Base-by-base conservation (phyloP, 208 protist genomes). In the Angomonas deanei region DNA sequence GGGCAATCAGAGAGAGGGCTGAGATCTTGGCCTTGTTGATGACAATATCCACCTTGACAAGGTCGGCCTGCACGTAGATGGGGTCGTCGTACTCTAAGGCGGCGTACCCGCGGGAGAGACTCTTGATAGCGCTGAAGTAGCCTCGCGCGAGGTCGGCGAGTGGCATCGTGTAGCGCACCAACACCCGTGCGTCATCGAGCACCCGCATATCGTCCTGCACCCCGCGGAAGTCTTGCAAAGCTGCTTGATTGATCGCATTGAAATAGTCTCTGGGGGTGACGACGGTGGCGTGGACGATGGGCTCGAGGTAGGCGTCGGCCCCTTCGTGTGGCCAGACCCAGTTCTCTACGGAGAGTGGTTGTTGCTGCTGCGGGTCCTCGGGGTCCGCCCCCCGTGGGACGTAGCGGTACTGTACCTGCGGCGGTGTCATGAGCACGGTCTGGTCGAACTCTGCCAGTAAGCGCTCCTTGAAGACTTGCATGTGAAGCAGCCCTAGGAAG, bases 401-500 rank as follows among this genome's bases (percentile, higher is more conserved):
- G 57, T 80, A 92, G 66, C 80, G 79, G 74, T 97, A 98, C 55
- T 93, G 88, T 54, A 98, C 96, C 34, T 96, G 89, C 19, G 96
- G 94, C 24, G 91, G 81, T n/a, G 96, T 98, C 11, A 97, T 88
- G 24, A 98, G 84, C 27, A 98, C 92, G 8, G 83, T 66, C 38
- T 88, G 74, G 10, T 86, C 76, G 82, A 97, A 97, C 71, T 98
- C 97, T 30, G 76, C 59, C 34, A 98, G 78, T 33, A 99, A 77
- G 21, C 98, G 84, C 72, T 99, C 91, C 42, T 91, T 85, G 61
- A 99, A 98, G 0, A 98, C 97, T 34, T 99, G 95, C 97, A 99
- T 98, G 80, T 99, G 98, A 17, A 99, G 80, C 57, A 99, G 69
- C 3, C 98, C 98, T 6, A 99, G 82, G 74, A 99, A 99, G 21